Evolutionary conservation across 768 basidiomycete genomes (phyloP).

Genomic region (Naematelia encephala): DNA sequence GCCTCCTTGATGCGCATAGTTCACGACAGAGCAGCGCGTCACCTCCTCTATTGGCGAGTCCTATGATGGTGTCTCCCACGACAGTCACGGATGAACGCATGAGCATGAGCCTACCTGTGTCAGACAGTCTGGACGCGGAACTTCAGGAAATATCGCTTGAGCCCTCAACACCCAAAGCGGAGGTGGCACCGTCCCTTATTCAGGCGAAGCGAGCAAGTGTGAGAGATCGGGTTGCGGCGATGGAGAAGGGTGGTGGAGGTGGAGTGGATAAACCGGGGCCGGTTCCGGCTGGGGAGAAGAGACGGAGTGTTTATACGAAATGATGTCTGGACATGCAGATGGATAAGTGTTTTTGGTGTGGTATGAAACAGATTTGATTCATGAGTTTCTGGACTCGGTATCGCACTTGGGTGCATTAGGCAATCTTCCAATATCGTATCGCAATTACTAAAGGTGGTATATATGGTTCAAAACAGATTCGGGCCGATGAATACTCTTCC

Average conservation of each 20-base stretch:
- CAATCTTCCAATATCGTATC: too few relatives aligned
- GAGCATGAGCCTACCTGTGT: background rate
- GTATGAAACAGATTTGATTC: too few relatives aligned
- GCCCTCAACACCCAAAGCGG: background rate
- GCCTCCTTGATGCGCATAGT: constrained; percentile 17
- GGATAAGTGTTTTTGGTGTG: background rate
- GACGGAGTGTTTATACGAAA: background rate
- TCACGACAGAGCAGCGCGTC: constrained; percentile 1
- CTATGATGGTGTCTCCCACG: background rate
- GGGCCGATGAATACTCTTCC: background rate
- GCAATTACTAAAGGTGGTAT: too few relatives aligned
- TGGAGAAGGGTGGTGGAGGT: background rate
- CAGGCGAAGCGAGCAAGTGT: background rate
- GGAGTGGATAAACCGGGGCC: background rate
- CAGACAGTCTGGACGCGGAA: background rate
- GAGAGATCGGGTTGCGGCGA: background rate
- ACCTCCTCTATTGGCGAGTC: background rate
- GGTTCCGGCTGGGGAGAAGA: background rate
- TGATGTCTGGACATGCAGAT: background rate
- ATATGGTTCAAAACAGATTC: background rate
- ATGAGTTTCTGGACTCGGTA: too few relatives aligned
- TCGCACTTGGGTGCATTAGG: too few relatives aligned
- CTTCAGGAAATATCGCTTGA: background rate
- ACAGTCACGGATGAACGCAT: background rate
- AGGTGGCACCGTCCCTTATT: background rate